Evolutionary conservation across 805 yeast genomes (phyloP).

Genomic region (Hanseniaspora guilliermondii): DNA sequence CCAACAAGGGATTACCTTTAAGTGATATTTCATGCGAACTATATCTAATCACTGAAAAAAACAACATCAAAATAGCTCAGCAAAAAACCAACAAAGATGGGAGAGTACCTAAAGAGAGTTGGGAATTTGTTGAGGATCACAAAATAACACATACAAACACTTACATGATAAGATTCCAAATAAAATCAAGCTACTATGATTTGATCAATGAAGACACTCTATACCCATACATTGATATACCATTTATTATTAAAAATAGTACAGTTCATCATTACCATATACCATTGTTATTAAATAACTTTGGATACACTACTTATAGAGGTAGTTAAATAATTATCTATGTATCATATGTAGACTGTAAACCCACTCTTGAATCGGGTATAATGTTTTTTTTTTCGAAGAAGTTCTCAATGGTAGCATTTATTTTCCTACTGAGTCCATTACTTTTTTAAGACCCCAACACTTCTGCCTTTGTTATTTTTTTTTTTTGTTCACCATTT

Average conservation of each 20-base stretch:
- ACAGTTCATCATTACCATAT: constrained; percentile 69
- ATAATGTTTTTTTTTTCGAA: too few relatives aligned
- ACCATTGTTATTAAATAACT: constrained; percentile 72
- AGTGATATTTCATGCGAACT: constrained; percentile 56
- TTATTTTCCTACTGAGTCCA: too few relatives aligned
- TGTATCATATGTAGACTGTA: not conserved
- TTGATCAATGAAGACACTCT: constrained; percentile 39
- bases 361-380: not conserved
- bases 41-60: constrained; percentile 24
- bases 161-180: constrained; percentile 65
- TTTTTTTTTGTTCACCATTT: not conserved
- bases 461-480: too few relatives aligned
- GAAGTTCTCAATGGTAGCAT: too few relatives aligned
- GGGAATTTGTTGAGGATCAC: constrained; percentile 31
- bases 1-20: constrained; percentile 76
- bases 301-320: constrained; percentile 81
- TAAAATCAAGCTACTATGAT: constrained; percentile 49
- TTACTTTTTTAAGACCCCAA: too few relatives aligned
- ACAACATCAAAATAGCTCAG: constrained; percentile 37
- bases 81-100: constrained; percentile 73
- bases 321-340: constrained; percentile 44
- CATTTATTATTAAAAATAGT: constrained; percentile 52
- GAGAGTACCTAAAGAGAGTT: constrained; percentile 56
- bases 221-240: constrained; percentile 79
- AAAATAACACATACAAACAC: constrained; percentile 41